Conservation (phyloP, 352 stramenopile species). For the Pythium chondricola region DNA sequence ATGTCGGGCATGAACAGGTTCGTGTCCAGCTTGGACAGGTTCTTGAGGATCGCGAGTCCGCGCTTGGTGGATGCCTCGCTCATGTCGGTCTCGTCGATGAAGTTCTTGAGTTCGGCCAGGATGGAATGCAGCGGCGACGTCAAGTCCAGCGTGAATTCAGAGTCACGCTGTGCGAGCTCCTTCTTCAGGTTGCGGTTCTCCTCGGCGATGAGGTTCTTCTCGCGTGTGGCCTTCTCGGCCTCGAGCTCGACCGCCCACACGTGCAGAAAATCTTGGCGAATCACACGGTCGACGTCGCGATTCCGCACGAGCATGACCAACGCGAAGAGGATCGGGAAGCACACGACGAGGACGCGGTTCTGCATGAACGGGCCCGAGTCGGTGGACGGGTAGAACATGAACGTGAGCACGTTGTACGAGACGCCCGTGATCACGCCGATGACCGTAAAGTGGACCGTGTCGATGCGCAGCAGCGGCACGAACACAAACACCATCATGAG, state of each 20-base stretch:
- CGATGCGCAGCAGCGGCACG: conserved; percentile 63
- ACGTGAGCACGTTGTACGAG: conserved; percentile 55
- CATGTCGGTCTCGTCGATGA: conserved; percentile 65
- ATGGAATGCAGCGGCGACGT: conserved; percentile 66
- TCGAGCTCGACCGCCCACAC: conserved; percentile 72
- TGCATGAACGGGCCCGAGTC: conserved; percentile 54
- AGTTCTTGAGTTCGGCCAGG: conserved; percentile 69
- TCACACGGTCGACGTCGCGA: conserved; percentile 66
- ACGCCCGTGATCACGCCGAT: conserved; percentile 46
- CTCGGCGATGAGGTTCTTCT: conserved; percentile 79
- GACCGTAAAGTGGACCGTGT: conserved; percentile 62
- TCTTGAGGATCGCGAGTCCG: conserved; percentile 54
- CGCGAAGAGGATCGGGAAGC: conserved; percentile 62
- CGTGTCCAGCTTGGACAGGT: conserved; percentile 68
- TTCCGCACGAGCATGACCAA: conserved; percentile 66
- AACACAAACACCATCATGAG: conserved; percentile 76
- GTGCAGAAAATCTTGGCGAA: conserved; percentile 76
- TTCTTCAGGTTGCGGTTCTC: conserved; percentile 79
- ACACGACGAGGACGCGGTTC: conserved; percentile 60
- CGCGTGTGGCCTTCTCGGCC: conserved; percentile 54
- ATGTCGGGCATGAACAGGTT: conserved; percentile 83
- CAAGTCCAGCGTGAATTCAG: conserved; percentile 66
- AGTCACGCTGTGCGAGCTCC: conserved; percentile 65
- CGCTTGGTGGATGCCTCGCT: conserved; percentile 47
- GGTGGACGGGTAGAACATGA: conserved; percentile 61